Evolutionary conservation across 225 moss, liverwort and hornwort genomes (phyloP), one percentile per base, ranked within the genome.

Genomic region (Anthoceros angustus): DNA sequence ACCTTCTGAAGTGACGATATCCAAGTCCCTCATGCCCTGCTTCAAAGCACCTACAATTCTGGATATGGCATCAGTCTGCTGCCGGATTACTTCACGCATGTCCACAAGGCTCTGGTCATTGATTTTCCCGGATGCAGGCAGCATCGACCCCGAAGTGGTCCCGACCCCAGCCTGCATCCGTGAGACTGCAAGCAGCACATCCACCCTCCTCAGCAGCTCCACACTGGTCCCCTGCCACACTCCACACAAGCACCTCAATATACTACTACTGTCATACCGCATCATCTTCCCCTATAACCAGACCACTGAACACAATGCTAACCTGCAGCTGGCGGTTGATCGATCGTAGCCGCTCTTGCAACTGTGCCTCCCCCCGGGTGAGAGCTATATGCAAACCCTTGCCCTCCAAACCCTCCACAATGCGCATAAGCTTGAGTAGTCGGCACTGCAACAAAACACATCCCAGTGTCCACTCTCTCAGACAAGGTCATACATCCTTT

Each of bases 91-190:
- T 86, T 87, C 81, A 42, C 87, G 95, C 95, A 98, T 87, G 76
- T 81, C 84, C 10, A 70, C 72, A 23, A 92, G 84, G 62, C 95
- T 98, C 67, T 92, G 95, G 63, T 83, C 88, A 68, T 98, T 91
- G 49, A 98, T 89, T 75, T 98, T 91, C 42, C 95, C 95, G 9
- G 84, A 80, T 43, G 85, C 95, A 67, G 88, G 75, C 41, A 90
- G 79, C 62, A 74, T 73, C 11, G 80, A 70, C 42, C 82, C 80
- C 6, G 86, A 84, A 66, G 76, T 82, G 38, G 75, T 78, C 21
- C 88, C 87, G 61, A 86, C 77, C 64, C 88, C 95, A n/a, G 79
- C 87, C 81, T 91, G 88, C 95, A 98, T 89, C 7, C 91, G 87
- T 15, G 95, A 91, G 66, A 76, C 71, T 11, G 87, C 86, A 16